Conservation (phyloP, 176 grass and related monocot genomes). For the Oryza rufipogon region DNA sequence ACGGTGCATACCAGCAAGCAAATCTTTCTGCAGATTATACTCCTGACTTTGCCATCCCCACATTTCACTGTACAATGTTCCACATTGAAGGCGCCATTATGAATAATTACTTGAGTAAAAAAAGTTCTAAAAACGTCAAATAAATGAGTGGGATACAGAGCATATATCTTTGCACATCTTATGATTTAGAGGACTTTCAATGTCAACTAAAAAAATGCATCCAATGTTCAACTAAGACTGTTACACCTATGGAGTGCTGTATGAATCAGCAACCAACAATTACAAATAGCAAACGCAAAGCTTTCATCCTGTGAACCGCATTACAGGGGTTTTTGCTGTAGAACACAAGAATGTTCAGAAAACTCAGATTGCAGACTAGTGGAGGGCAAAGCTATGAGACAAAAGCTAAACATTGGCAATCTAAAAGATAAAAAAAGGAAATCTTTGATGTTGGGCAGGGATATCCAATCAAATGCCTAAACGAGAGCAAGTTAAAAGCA, state of each 20-base stretch:
- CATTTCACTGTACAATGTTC: slow-evolving; percentile 63
- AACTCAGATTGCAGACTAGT: background rate
- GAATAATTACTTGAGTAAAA: background rate
- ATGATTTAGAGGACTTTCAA: background rate
- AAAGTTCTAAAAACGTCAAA: background rate
- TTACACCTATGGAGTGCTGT: background rate
- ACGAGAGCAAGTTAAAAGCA: background rate
- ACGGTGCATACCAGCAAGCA: slow-evolving; percentile 56
- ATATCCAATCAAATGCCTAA: background rate
- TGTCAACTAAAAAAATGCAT: background rate
- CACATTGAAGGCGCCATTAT: slow-evolving; percentile 18
- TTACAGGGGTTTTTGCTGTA: background rate
- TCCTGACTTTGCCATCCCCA: slow-evolving; percentile 76
- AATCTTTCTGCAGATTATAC: slow-evolving; percentile 65
- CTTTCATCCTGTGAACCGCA: background rate
- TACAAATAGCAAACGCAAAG: background rate
- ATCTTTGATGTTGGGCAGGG: background rate
- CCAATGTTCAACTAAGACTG: background rate
- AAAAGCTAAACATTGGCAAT: background rate
- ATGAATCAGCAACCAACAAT: background rate
- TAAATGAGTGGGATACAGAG: background rate
- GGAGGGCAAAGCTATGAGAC: background rate
- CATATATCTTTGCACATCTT: background rate
- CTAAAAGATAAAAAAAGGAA: background rate
- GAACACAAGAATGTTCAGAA: slow-evolving; percentile 17